phyloP scores from a whole-genome alignment of 768 basidiomycete genomes.

The Pleurotus eryngii region DNA sequence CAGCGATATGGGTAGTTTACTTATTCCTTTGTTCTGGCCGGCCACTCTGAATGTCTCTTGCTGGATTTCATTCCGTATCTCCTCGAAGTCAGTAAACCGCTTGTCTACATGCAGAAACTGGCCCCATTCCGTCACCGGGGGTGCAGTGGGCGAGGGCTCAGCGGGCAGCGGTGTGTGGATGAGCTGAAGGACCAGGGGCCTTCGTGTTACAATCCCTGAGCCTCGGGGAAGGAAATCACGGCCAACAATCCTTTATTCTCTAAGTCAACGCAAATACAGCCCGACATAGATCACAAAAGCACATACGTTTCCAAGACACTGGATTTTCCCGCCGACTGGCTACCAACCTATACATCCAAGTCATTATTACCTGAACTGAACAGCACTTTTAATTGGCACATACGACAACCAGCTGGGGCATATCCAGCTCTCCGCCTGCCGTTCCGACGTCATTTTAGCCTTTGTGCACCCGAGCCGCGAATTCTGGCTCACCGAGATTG shows the following conservation, averaged over 20 bases:
- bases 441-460: conserved; percentile 5
- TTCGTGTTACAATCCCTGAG: conserved; percentile 92
- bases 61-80: conserved; percentile 95
- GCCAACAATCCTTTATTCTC: conserved; percentile 76
- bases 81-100: conserved; percentile 92
- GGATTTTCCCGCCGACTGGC: conserved; percentile 95
- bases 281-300: conserved; percentile 8
- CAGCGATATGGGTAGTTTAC: conserved; percentile 92
- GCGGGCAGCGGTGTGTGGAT: conserved; percentile 80
- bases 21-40: conserved; percentile 98
- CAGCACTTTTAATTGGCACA: conserved; percentile 25
- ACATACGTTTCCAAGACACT: conserved; percentile 93
- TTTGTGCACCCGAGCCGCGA: neutral
- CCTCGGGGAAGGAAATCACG: conserved; percentile 87
- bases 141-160: conserved; percentile 39
- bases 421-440: conserved; percentile 84
- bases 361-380: neutral
- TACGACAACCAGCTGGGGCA: conserved; percentile 89
- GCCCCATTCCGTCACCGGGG: conserved; percentile 80
- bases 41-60: conserved; percentile 97
- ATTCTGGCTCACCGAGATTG: conserved; percentile 66
- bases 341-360: conserved; percentile 67
- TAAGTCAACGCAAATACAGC: neutral
- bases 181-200: conserved; percentile 93
- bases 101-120: conserved; percentile 98